Percentiles rank a stretch among this genome's conserved stretches.
These are phyloP conservation scores for Fusarium sp. DNA, from an alignment of 2,329 filamentous ascomycete species.

Conservation along the genomic window DNA sequence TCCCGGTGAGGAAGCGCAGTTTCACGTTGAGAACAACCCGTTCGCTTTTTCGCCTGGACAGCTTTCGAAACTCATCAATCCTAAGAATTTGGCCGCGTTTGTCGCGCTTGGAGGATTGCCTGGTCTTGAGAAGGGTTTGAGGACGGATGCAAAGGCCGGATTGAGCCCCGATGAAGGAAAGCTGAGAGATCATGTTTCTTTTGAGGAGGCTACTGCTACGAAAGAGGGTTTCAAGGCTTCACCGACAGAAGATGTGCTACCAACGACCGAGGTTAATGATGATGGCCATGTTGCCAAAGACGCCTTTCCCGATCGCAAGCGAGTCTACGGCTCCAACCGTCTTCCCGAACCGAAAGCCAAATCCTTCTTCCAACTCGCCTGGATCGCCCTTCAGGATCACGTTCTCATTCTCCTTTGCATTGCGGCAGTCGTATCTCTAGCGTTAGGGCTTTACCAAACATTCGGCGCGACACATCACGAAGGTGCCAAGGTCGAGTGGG, in stretches of 20 bases:
- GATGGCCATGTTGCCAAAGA: constrained; percentile 14
- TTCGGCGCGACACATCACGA: constrained; percentile 60
- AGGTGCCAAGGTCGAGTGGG: constrained; percentile 67
- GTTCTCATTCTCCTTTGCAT: constrained; percentile 74
- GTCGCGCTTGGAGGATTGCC: constrained; percentile 78
- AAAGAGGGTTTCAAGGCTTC: constrained; percentile 10
- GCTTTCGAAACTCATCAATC: constrained; percentile 83
- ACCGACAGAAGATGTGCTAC: neutral
- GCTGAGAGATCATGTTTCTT: constrained; percentile 71
- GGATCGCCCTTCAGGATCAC: constrained; percentile 74
- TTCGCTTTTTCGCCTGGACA: constrained; percentile 86
- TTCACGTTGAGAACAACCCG: constrained; percentile 77
- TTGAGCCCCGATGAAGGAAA: constrained; percentile 77
- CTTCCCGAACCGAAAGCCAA: constrained; percentile 72
- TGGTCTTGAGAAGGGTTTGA: constrained; percentile 80
- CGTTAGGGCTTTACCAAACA: constrained; percentile 74
- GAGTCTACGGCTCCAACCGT: constrained; percentile 55
- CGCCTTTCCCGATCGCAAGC: constrained; percentile 28
- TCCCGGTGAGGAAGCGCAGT: constrained; percentile 77
- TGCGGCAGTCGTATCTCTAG: constrained; percentile 73
- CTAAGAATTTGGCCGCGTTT: constrained; percentile 84
- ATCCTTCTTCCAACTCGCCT: constrained; percentile 68
- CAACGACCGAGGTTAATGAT: neutral
- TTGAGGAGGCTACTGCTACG: constrained; percentile 67
- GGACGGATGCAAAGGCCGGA: constrained; percentile 75